phyloP scores from a whole-genome alignment of 139 green algal species.

The Nannochloris sp. region DNA sequence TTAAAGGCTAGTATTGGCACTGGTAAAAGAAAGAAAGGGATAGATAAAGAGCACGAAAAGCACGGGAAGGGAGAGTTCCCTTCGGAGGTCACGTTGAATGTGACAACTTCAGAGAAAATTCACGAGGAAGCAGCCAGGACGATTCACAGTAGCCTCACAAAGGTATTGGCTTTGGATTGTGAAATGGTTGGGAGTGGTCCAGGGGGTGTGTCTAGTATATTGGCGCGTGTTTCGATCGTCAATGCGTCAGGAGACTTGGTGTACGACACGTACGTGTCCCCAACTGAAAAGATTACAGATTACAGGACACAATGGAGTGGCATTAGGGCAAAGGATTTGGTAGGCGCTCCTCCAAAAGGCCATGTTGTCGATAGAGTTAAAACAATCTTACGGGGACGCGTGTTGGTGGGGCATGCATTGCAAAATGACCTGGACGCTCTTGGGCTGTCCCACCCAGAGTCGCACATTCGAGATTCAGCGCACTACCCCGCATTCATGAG shows the following conservation, averaged over 20 bases:
- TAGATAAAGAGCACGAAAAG: too few species aligned
- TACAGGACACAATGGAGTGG: slow-evolving; percentile 61
- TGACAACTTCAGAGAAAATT: too few species aligned
- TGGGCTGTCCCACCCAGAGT: slow-evolving; percentile 64
- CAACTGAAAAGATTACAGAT: slow-evolving; percentile 68
- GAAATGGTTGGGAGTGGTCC: slow-evolving; percentile 92
- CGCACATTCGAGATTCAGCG: slow-evolving; percentile 59
- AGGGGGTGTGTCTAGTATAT: slow-evolving; percentile 34
- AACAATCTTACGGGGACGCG: slow-evolving; percentile 48
- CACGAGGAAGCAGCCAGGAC: too few species aligned
- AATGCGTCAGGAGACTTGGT: slow-evolving; percentile 70
- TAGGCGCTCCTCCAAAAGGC: slow-evolving; percentile 32
- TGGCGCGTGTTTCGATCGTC: slow-evolving; percentile 68
- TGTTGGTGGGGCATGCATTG: slow-evolving; percentile 80
- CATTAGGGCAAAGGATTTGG: slow-evolving; percentile 28
- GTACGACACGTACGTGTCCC: slow-evolving; percentile 62
- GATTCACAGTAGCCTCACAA: not conserved
- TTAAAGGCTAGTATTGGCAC: too few species aligned
- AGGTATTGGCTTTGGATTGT: slow-evolving; percentile 83
- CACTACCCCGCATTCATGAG: slow-evolving; percentile 66
- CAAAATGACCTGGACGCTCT: slow-evolving; percentile 73
- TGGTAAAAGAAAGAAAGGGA: too few species aligned
- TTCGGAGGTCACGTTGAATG: too few species aligned
- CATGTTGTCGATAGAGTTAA: slow-evolving; percentile 50
- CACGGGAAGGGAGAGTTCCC: too few species aligned